Conservation (phyloP, 1,284 basidiomycete species). For the Ceratobasidium papillatum region DNA sequence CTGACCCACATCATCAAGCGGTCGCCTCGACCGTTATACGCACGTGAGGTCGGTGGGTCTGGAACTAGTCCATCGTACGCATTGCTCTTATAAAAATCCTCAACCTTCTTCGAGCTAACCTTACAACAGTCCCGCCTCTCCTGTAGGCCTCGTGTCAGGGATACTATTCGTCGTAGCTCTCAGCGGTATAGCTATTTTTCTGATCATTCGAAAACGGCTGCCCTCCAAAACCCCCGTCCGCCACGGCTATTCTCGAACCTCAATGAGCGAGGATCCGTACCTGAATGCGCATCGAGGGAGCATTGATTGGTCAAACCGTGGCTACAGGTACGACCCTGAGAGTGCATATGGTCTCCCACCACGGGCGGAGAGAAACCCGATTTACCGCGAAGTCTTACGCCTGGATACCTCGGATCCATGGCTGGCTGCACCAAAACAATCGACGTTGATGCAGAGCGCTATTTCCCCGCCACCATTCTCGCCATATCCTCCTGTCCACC, state of each 20-base stretch:
- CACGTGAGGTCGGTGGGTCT: background rate
- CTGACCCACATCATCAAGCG: background rate
- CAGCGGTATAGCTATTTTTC: background rate
- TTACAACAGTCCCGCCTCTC: background rate
- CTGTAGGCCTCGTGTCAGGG: background rate
- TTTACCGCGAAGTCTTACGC: background rate
- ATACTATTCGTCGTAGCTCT: background rate
- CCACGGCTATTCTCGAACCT: background rate
- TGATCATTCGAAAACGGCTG: background rate
- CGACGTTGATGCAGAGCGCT: constrained; percentile 20
- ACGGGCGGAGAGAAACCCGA: constrained; percentile 5
- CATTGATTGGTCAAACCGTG: constrained; percentile 1
- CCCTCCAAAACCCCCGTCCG: background rate
- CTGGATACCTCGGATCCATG: background rate
- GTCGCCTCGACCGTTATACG: background rate
- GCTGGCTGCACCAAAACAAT: background rate
- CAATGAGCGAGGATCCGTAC: background rate
- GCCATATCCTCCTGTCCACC: background rate
- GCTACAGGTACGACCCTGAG: constrained; percentile 3
- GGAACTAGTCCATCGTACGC: background rate
- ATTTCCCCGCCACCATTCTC: constrained; percentile 14
- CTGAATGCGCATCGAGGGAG: background rate
- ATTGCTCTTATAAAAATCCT: background rate
- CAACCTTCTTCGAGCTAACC: background rate
- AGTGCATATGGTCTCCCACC: background rate